Evolutionary conservation across 441 rosid species (phyloP).

Genomic region (Aleurites moluccanus): DNA sequence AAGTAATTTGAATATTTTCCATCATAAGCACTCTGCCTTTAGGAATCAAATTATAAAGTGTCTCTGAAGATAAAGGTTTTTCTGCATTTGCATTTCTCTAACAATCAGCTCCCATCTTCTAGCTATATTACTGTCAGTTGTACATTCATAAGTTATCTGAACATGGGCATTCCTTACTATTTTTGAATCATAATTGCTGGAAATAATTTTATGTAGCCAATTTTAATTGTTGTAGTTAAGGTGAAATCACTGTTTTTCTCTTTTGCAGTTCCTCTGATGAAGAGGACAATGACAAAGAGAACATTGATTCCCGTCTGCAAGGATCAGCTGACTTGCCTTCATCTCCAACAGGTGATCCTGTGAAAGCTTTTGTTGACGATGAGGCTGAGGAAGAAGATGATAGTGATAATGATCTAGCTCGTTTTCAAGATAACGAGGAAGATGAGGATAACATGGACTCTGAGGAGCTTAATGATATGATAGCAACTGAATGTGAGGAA

Average conservation of each 20-base stretch:
- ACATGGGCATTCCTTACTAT: not conserved
- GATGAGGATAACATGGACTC: conserved; percentile 64
- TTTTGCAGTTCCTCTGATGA: conserved; percentile 61
- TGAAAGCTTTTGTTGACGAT: conserved; percentile 82
- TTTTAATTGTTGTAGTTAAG: not conserved
- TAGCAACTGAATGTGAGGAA: conserved; percentile 70
- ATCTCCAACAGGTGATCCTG: conserved; percentile 65
- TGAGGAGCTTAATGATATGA: conserved; percentile 73
- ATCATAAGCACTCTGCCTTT: not conserved
- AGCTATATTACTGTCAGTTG: not conserved
- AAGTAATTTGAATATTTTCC: conserved; percentile 19
- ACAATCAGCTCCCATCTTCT: not conserved
- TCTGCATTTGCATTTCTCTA: not conserved
- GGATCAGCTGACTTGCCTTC: conserved; percentile 37
- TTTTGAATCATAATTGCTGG: not conserved
- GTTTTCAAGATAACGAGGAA: conserved; percentile 69
- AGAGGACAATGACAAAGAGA: conserved; percentile 65
- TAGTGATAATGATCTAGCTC: conserved; percentile 76
- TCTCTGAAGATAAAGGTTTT: not conserved
- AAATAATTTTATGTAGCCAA: not conserved
- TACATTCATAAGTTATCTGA: not conserved
- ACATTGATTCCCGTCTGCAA: conserved; percentile 34
- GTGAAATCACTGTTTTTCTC: not conserved
- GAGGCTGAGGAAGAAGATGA: conserved; percentile 96
- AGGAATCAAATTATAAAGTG: not conserved